Evolutionary conservation across 2,329 filamentous ascomycete genomes (phyloP).

Genomic region (Verticillium isaacii): DNA sequence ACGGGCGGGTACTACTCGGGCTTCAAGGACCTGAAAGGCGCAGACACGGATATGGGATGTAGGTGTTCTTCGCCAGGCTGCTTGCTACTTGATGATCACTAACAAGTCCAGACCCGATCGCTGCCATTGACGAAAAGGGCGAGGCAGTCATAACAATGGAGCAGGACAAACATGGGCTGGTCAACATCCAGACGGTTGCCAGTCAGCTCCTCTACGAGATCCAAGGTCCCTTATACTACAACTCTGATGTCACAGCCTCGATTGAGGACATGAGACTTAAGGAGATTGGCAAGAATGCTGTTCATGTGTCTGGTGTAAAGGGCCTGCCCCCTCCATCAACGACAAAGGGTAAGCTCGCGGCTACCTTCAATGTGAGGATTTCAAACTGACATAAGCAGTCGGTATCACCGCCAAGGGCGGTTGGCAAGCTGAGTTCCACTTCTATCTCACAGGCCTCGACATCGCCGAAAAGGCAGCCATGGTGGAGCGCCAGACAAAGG

Average conservation of each 20-base stretch:
- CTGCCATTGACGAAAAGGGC: conserved; percentile 39
- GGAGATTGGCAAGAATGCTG: conserved; percentile 18
- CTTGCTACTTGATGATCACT: background rate
- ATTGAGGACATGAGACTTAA: conserved; percentile 14
- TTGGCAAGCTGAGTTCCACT: conserved; percentile 36
- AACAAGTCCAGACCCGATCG: conserved; percentile 31
- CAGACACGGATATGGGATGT: conserved; percentile 14
- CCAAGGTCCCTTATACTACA: conserved; percentile 40
- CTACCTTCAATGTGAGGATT: background rate
- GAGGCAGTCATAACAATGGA: conserved; percentile 44
- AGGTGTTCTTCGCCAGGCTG: too few relatives aligned
- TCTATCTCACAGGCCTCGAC: conserved; percentile 43
- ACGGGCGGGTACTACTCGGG: conserved; percentile 48
- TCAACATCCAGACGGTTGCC: conserved; percentile 27
- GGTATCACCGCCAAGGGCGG: conserved; percentile 44
- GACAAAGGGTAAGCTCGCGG: conserved; percentile 29
- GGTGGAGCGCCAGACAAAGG: conserved; percentile 39
- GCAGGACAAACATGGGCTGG: conserved; percentile 32
- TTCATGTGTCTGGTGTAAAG: conserved; percentile 32
- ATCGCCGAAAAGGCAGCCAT: conserved; percentile 43
- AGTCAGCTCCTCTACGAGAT: conserved; percentile 45
- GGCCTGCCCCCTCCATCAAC: conserved; percentile 41
- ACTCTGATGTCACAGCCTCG: conserved; percentile 40
- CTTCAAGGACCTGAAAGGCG: conserved; percentile 24
- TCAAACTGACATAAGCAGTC: conserved; percentile 13